A percentile compares a stretch with the other conserved stretches of the same genome.
Evolutionary conservation across 495 filamentous ascomycete species (phyloP).

Genomic region (Hyaloscypha bicolor): DNA sequence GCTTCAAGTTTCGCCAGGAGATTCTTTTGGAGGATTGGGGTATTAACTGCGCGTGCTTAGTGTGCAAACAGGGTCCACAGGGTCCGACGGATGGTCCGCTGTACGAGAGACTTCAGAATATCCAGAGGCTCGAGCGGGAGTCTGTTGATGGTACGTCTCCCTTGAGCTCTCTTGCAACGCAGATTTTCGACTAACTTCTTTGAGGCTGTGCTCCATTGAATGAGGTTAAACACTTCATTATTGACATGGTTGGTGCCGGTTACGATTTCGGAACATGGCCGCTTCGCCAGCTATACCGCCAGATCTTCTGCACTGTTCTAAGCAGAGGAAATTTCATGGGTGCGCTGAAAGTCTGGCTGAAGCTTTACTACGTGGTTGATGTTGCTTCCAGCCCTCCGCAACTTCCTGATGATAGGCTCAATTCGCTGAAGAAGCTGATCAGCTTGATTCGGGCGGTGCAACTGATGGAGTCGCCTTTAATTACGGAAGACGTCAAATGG

Average conservation of each 20-base stretch:
- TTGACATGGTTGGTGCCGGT: not conserved
- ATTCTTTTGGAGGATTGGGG: not conserved
- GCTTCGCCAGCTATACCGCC: not conserved
- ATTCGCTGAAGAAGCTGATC: not conserved
- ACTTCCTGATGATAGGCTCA: not conserved
- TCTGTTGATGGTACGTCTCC: not conserved
- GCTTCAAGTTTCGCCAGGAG: slow-evolving; percentile 23
- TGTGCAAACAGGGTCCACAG: not conserved
- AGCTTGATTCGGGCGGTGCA: not conserved
- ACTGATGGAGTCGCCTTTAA: not conserved
- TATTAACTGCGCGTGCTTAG: not conserved
- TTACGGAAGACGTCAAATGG: not conserved
- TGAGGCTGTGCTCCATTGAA: not conserved
- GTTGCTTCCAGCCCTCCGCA: not conserved
- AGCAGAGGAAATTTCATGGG: not conserved
- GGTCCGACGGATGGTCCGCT: not conserved
- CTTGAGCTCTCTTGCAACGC: not conserved
- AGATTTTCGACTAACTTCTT: not conserved
- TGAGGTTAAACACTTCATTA: not conserved
- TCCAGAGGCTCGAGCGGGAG: not conserved
- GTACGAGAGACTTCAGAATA: not conserved
- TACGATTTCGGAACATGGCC: not conserved
- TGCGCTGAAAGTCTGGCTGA: not conserved
- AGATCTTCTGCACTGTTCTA: not conserved
- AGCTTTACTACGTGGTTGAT: not conserved